Evolutionary conservation across 2,329 filamentous ascomycete genomes (phyloP), one percentile per base, ranked within the genome.

Genomic region (Ceratocystis cubensis): DNA sequence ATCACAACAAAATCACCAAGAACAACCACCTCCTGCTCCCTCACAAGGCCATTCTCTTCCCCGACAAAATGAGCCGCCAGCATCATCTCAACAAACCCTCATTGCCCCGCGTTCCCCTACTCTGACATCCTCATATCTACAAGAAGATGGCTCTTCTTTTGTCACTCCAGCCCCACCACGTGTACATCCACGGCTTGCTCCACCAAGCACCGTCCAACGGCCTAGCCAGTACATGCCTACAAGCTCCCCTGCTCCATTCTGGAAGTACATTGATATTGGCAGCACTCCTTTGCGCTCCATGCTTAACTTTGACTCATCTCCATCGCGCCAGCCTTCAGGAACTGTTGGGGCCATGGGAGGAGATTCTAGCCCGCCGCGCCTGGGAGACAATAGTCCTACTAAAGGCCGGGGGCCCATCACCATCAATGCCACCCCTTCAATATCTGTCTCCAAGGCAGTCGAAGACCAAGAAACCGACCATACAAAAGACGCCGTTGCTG

Each of bases 201-300:
- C 90, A 37, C 89, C 89, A 0, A 91, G 88, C 72, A 93, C 89
- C 5, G 85, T 88, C 4, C 88, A 92, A 73, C 81, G 89, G 66
- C 90, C 90, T 8, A 92, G 88, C 72, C 88, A 91, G 72, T 89
- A 91, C 74, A 91, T 93, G 83, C 88, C 89, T 44, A 91, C 90
- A 59, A 91, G 87, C 71, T 91, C 88, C 41, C 90, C 90, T 0
- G 90, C 90, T 0, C 89, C 89, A 0, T 94, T 95, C 75, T 95
- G 90, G 90, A 91, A 89, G 74, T 94, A 89, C 75, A 86, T 88
- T 50, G 88, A 91, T 70, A 82, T 90, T 68, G 83, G 84, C 30
- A 89, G 85, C 74, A 92, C 88, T 1, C 89, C 89, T 1, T 78
- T 88, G 65, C 79, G 79, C 70, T 76, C 78, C 15, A 71, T 75